Conservation (phyloP, 2,329 filamentous ascomycete genomes). For the Exserohilum rostratum region DNA sequence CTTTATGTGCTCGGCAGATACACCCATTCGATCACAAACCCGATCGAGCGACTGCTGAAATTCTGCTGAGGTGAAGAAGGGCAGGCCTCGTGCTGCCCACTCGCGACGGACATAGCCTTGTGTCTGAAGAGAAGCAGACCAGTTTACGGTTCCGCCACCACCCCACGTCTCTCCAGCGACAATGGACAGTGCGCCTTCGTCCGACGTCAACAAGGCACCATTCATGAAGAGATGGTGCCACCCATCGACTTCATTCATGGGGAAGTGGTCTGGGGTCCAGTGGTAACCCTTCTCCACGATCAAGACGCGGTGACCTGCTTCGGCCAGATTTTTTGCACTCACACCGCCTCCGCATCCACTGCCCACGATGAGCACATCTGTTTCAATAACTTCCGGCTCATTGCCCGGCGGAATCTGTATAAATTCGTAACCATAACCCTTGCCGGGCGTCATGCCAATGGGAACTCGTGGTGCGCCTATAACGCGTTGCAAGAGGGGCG, state of each 20-base stretch:
- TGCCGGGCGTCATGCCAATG: constrained; percentile 59
- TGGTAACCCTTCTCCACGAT: constrained; percentile 85
- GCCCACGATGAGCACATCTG: constrained; percentile 84
- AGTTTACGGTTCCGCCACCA: constrained; percentile 88
- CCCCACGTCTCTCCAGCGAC: constrained; percentile 78
- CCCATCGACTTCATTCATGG: constrained; percentile 71
- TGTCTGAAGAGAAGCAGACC: constrained; percentile 71
- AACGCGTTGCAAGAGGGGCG: constrained; percentile 60
- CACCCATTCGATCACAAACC: constrained; percentile 80
- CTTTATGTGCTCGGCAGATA: constrained; percentile 66
- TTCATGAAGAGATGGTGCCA: constrained; percentile 72
- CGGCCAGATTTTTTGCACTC: constrained; percentile 77
- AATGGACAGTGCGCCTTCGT: constrained; percentile 60
- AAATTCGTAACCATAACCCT: constrained; percentile 65
- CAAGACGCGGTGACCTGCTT: constrained; percentile 75
- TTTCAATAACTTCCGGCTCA: constrained; percentile 67
- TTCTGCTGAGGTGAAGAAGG: constrained; percentile 73
- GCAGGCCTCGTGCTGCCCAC: constrained; percentile 74
- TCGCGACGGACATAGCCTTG: constrained; percentile 79
- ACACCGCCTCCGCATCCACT: constrained; percentile 87
- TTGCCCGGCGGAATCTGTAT: constrained; percentile 64
- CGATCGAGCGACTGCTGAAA: constrained; percentile 82
- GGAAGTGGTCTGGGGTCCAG: constrained; percentile 73
- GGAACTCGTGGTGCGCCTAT: constrained; percentile 65
- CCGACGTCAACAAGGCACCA: constrained; percentile 63